Evolutionary conservation across 768 basidiomycete species (phyloP), one percentile per base, ranked within the genome.

Genomic region (Harrya chromipes): DNA sequence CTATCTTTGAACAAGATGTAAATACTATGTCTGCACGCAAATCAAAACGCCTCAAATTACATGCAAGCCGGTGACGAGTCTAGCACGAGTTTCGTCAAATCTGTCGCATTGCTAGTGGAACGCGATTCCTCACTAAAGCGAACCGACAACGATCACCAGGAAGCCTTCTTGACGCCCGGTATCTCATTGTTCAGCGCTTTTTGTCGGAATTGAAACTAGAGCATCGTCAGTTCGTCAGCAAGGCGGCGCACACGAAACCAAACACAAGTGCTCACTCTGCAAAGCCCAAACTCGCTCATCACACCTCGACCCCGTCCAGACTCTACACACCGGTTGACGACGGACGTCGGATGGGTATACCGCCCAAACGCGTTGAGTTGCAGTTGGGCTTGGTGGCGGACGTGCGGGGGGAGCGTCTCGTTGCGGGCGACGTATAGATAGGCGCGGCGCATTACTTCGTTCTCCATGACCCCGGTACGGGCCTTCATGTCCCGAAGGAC

Each of bases 391-490:
- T 94, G 90, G 67, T 94, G 90, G 48, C 95, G 88, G 40, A 97
- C 80, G 64, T 90, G 85, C 3, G 90, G 76, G 14, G 93, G 85
- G n/a, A 97, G 72, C 2, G 85, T 81, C 65, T 90, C 84, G 71
- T 98, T 97, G 52, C 95, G 82, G 20, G 94, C 93, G 57, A 97
- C 88, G 70, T 84, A 93, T 43, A 97, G 83, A 69, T 95, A 94
- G 0, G 95, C 94, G 39, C 91, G 78, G 17, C 94, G 84, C 24
- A 84, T 74, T 40, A 95, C 75, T 67, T 98, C 95, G 64, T 85
- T 84, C 39, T 79, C 79, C 50, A 74, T 72, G 51, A 91, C 86
- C 50, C 83, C 82, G 17, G 78, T 64, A 43, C 89, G 85, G 20
- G 85, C 87, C 59, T 87, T 87, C 47, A 90, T 80, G 67, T 92